Evolutionary conservation across 1,139 yeast genomes (phyloP).

Genomic region (Yamadazyma sp.): DNA sequence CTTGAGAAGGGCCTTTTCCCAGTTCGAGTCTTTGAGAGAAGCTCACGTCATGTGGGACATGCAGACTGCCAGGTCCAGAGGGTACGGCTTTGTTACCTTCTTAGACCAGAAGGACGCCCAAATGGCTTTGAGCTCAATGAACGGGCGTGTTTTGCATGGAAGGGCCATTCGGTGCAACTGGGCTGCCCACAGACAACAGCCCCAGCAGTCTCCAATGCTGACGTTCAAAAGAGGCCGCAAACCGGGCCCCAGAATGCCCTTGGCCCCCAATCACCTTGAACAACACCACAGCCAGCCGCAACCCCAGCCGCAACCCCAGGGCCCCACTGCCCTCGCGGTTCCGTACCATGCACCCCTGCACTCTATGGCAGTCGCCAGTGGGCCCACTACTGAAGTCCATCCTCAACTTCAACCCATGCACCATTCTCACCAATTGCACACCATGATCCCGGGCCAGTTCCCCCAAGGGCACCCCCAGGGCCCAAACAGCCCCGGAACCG

Average conservation of each 20-base stretch:
- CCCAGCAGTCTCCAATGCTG: background rate
- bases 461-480: background rate
- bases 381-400: background rate
- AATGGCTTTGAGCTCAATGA: conserved; percentile 69
- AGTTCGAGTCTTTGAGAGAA: conserved; percentile 64
- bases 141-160: conserved; percentile 71
- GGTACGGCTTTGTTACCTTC: conserved; percentile 92
- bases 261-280: background rate
- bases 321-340: background rate
- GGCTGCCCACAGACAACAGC: conserved; percentile 72
- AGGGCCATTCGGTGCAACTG: conserved; percentile 82
- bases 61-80: conserved; percentile 89
- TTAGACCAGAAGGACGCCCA: conserved; percentile 68
- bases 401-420: too few species aligned
- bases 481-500: too few species aligned
- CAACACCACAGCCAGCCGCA: background rate
- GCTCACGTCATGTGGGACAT: conserved; percentile 98
- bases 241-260: background rate
- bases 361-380: background rate
- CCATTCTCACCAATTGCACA: conserved; percentile 2
- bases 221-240: background rate
- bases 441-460: conserved; percentile 1
- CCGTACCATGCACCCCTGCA: background rate
- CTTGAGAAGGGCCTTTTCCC: conserved; percentile 58
- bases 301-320: background rate